Conservation (phyloP, 1,139 yeast species). For the Magnusiomyces fungicola region DNA sequence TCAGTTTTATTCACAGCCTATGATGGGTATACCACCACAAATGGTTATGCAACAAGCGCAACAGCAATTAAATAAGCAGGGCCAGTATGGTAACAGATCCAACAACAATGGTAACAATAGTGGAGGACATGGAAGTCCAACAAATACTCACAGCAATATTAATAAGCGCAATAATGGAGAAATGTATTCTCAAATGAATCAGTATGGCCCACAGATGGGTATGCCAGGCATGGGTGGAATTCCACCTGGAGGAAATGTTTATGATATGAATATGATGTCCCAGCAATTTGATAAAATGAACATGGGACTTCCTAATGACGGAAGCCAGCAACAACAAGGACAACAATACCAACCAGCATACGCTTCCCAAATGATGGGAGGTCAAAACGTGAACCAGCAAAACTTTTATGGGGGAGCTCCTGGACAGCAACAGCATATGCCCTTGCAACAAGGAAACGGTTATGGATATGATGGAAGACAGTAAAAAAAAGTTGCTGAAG, state of each 20-base stretch:
- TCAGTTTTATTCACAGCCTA: not conserved
- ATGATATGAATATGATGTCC: conserved; percentile 7
- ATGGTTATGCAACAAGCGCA: not conserved
- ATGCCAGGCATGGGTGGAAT: not conserved
- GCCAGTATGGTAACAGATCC: not conserved
- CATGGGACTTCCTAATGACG: not conserved
- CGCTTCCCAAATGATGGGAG: not conserved
- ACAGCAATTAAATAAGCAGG: not conserved
- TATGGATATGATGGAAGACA: not conserved
- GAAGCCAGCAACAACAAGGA: not conserved
- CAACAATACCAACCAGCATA: not conserved
- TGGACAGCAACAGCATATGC: no score
- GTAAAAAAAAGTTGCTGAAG: no score
- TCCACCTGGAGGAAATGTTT: not conserved
- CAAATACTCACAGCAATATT: not conserved
- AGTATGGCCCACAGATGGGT: not conserved
- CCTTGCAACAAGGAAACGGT: not conserved
- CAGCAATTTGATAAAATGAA: conserved; percentile 12
- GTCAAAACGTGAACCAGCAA: no score
- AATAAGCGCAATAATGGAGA: not conserved
- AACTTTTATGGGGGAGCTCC: not conserved
- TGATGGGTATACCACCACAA: not conserved
- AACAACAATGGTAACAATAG: not conserved
- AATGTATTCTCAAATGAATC: not conserved
- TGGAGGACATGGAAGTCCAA: no score